These are phyloP conservation scores for Pleurotus cornucopiae DNA, from an alignment of 768 basidiomycete species.

Conservation along the genomic window DNA sequence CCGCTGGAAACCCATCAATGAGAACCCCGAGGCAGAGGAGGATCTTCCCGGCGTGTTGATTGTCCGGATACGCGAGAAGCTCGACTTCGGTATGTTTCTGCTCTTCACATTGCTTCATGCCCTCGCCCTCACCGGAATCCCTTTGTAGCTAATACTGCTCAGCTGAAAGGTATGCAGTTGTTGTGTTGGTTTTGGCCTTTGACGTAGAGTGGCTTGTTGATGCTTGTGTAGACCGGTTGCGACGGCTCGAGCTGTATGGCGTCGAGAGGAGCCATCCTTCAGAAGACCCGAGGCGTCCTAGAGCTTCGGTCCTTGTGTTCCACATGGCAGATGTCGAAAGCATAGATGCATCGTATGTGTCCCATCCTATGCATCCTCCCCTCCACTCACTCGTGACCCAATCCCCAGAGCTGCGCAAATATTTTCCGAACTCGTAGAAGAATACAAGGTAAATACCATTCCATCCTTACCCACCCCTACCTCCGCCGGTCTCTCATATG, in stretches of 20 bases:
- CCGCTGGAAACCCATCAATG: conserved; percentile 86
- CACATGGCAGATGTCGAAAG: conserved; percentile 90
- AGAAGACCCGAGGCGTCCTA: conserved; percentile 73
- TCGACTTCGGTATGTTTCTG: conserved; percentile 74
- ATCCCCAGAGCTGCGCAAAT: conserved; percentile 72
- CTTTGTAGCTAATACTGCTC: conserved; percentile 82
- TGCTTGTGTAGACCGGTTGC: conserved; percentile 55
- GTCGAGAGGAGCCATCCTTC: conserved; percentile 78
- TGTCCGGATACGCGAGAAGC: conserved; percentile 81
- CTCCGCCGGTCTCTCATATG: background rate
- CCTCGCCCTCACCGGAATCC: background rate
- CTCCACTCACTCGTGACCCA: background rate
- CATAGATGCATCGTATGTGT: conserved; percentile 83
- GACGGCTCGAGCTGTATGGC: conserved; percentile 88
- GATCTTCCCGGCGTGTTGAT: conserved; percentile 80
- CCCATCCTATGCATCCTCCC: too few relatives aligned
- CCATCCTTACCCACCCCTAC: background rate
- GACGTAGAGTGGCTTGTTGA: background rate
- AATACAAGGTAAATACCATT: conserved; percentile 57
- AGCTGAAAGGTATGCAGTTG: conserved; percentile 67
- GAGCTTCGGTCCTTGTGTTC: conserved; percentile 79
- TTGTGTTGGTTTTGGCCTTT: background rate
- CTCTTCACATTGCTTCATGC: background rate
- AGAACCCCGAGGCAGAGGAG: conserved; percentile 81
- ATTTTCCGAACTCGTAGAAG: conserved; percentile 71